These are phyloP conservation scores for Dendryphion nanum DNA, from an alignment of 2,329 filamentous ascomycete genomes.

Conservation along the genomic window DNA sequence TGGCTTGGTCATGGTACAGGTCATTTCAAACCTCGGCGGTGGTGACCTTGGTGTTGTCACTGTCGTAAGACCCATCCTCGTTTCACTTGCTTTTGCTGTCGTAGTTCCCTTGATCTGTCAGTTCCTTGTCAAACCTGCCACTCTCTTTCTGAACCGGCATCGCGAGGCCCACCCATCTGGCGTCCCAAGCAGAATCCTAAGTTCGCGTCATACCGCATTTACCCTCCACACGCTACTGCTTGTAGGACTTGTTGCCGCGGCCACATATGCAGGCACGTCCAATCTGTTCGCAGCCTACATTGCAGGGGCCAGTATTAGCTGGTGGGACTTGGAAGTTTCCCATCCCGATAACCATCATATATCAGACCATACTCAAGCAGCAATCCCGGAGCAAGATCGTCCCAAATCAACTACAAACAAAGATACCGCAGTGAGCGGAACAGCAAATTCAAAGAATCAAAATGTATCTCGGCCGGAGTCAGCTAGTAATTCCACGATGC, in stretches of 20 bases:
- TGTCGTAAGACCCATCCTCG: conserved; percentile 52
- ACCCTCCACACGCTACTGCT: conserved; percentile 52
- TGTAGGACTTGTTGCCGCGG: conserved; percentile 49
- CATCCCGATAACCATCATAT: too few species aligned
- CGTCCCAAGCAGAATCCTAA: conserved; percentile 22
- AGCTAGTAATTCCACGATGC: background rate
- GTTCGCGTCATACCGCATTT: conserved; percentile 40
- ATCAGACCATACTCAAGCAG: background rate
- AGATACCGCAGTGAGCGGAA: background rate
- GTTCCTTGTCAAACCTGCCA: conserved; percentile 46
- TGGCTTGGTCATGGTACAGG: conserved; percentile 72
- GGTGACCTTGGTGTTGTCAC: conserved; percentile 39
- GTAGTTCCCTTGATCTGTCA: conserved; percentile 49
- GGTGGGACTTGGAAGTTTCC: conserved; percentile 53
- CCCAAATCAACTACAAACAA: background rate
- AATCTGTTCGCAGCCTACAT: conserved; percentile 62
- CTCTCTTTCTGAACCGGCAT: conserved; percentile 32
- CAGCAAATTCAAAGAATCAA: background rate
- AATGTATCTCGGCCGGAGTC: background rate
- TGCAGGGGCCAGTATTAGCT: conserved; percentile 57
- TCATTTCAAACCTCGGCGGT: conserved; percentile 65
- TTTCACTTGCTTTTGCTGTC: conserved; percentile 54
- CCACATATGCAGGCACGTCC: conserved; percentile 62
- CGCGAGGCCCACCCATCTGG: conserved; percentile 21
- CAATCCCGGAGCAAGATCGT: background rate